phyloP scores from a whole-genome alignment of 345 rosid species.

The Gossypium raimondii region DNA sequence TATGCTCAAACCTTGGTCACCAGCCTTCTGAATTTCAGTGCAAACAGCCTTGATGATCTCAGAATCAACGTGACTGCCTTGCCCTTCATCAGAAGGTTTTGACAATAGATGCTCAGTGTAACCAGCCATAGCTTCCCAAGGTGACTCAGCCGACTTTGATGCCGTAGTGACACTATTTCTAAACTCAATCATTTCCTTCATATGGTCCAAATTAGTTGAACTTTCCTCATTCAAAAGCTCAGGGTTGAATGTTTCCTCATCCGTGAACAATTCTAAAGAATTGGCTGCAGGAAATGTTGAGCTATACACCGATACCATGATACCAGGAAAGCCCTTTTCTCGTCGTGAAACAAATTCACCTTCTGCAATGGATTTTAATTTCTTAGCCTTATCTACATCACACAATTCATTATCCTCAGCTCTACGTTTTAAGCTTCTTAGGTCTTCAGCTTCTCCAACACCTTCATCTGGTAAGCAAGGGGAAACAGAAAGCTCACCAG shows the following conservation, averaged over 20 bases:
- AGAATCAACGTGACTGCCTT: constrained; percentile 35
- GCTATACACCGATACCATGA: constrained; percentile 49
- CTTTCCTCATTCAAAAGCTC: constrained; percentile 35
- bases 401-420: constrained; percentile 52
- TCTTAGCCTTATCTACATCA: constrained; percentile 51
- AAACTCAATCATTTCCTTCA: constrained; percentile 37
- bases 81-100: constrained; percentile 29
- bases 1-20: constrained; percentile 85
- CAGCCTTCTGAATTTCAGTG: constrained; percentile 71
- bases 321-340: constrained; percentile 95
- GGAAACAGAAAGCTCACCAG: constrained; percentile 67
- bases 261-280: constrained; percentile 50
- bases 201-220: constrained; percentile 29
- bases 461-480: constrained; percentile 79
- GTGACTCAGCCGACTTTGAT: constrained; percentile 36
- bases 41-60: constrained; percentile 49
- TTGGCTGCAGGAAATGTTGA: constrained; percentile 36
- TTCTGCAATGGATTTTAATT: constrained; percentile 52
- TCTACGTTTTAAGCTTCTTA: constrained; percentile 68
- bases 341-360: constrained; percentile 75
- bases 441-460: constrained; percentile 88
- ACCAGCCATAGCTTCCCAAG: constrained; percentile 77
- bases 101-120: constrained; percentile 44
- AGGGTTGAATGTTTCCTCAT: constrained; percentile 27
- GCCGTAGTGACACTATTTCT: constrained; percentile 33